Percentiles rank a stretch among this genome's conserved stretches.
Evolutionary conservation across 306 rosid genomes (phyloP).

Genomic region (Hippophae rhamnoides): DNA sequence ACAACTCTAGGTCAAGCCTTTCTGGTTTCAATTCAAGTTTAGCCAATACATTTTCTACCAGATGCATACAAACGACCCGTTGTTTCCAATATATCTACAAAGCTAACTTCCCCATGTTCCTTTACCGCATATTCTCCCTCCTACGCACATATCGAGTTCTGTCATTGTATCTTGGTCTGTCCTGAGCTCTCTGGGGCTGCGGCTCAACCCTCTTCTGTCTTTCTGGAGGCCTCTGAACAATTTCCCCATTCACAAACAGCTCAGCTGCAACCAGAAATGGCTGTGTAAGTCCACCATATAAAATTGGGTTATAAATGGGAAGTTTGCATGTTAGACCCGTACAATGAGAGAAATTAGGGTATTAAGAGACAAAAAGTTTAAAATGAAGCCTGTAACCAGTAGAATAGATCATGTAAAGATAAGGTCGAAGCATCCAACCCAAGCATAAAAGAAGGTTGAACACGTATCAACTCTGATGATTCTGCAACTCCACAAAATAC

Average conservation of each 20-base stretch:
- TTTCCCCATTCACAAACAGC: slow-evolving; percentile 82
- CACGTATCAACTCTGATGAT: slow-evolving; percentile 38
- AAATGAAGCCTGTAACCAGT: too few species aligned
- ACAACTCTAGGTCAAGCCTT: neutral
- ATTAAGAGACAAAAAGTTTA: too few species aligned
- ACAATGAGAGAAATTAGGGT: too few species aligned
- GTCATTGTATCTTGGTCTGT: slow-evolving; percentile 88
- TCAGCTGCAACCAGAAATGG: slow-evolving; percentile 57
- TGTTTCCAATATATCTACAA: slow-evolving; percentile 19
- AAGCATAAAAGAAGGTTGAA: neutral
- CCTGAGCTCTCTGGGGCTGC: slow-evolving; percentile 75
- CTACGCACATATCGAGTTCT: slow-evolving; percentile 69
- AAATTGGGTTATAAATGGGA: neutral
- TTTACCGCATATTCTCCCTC: slow-evolving; percentile 56
- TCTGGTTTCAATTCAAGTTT: too few species aligned
- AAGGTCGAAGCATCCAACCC: neutral
- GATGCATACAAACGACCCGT: neutral
- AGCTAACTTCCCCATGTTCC: slow-evolving; percentile 9
- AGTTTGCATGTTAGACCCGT: neutral
- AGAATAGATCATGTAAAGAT: too few species aligned
- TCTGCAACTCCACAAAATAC: slow-evolving; percentile 25
- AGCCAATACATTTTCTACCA: neutral
- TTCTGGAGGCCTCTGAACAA: slow-evolving; percentile 86
- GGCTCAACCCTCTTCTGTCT: slow-evolving; percentile 97
- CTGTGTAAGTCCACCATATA: neutral